Evolutionary conservation across 495 filamentous ascomycete genomes (phyloP), one percentile per base, ranked within the genome.

Genomic region (Amorphotheca resinae): DNA sequence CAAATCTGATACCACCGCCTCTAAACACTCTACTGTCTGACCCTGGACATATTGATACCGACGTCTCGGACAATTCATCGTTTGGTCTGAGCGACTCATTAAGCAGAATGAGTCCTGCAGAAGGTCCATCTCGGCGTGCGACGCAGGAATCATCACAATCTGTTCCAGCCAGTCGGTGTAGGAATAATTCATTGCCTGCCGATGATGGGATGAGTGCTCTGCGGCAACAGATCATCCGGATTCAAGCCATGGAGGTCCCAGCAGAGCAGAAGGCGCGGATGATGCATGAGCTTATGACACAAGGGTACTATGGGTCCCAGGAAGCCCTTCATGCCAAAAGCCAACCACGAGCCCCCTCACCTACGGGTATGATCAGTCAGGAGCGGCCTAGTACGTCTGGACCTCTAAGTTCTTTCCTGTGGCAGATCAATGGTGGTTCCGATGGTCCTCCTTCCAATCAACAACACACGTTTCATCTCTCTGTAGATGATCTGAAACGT

Each of bases 141-240:
- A 50, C 44, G 38, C 31, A 33, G 20, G 38, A 41, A 15, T 16
- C 17, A 14, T 26, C 32, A 25, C 38, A 34, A 30, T 26, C 38
- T 48, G 25, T 31, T 28, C 53, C 50, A 5, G 40, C 32, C 46
- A 55, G 45, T 44, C 48, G 47, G 36, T 44, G 45, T 12, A 52
- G 46, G 33, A 45, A 40, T 30, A 39, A 41, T 5, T 55, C 66
- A 16, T 64, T 98, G 37, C 93, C 91, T 0, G 91, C 80, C 51
- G 86, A 99, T 59, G 91, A 99, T 68, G 91, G 91, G 22, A 94
- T 93, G 83, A 68, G 76, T 6, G 60, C 63, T 40, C 61, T 96
- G 44, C 68, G 91, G 42, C 72, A 67, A 46, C 79, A 77, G 59
- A 89, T 99, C 46, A 71, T 84, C 30, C 72, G 71, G 23, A 88